These are phyloP conservation scores for Colletotrichum lentis DNA, from an alignment of 2,329 filamentous ascomycete species.

Conservation along the genomic window DNA sequence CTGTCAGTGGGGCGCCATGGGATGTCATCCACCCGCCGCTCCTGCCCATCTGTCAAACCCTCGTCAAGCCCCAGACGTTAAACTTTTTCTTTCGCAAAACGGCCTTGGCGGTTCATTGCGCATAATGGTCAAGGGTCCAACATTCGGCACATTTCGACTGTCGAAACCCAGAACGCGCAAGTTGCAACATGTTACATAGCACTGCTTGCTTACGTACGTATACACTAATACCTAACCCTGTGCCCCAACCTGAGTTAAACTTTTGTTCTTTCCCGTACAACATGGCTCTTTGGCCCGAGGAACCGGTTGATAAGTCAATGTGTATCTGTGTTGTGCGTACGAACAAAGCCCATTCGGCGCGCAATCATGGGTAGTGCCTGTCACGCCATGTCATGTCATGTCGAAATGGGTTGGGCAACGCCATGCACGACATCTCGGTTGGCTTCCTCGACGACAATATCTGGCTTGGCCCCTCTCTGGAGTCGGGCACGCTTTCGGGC, in stretches of 20 bases:
- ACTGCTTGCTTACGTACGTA: no score
- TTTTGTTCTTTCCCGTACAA: neutral
- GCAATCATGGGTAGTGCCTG: neutral
- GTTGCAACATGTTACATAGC: no score
- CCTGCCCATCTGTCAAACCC: slow-evolving; percentile 24
- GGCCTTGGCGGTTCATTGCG: neutral
- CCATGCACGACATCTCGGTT: slow-evolving; percentile 27
- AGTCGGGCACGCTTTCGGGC: slow-evolving; percentile 23
- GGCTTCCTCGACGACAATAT: slow-evolving; percentile 7
- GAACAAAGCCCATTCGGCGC: neutral
- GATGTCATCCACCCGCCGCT: slow-evolving; percentile 27
- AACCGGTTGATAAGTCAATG: neutral
- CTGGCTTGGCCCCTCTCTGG: slow-evolving; percentile 13
- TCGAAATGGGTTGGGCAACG: neutral
- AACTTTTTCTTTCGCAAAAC: slow-evolving; percentile 17
- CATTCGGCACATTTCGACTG: neutral
- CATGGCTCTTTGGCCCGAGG: no score
- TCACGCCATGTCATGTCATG: neutral
- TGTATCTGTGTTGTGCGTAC: no score
- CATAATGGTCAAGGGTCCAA: slow-evolving; percentile 1
- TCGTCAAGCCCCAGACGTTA: neutral
- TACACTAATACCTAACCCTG: no score
- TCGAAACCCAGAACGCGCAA: neutral
- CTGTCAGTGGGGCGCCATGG: slow-evolving; percentile 19
- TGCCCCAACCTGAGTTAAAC: neutral